Base-by-base conservation (phyloP, 345 rosid species). In the Brassica rapa region DNA sequence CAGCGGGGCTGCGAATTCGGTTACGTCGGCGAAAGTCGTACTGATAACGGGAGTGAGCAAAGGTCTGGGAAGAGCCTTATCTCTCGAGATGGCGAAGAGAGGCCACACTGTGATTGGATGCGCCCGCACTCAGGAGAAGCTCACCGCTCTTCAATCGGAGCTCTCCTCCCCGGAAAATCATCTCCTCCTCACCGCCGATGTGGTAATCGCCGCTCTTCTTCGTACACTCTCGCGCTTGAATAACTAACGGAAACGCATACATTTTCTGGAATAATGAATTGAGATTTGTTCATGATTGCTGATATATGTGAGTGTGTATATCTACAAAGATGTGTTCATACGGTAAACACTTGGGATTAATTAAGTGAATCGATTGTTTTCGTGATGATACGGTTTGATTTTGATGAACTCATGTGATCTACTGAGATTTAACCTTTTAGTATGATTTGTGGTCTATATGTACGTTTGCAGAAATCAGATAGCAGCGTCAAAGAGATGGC, bases 81-180 rank as follows among this genome's bases (percentile, higher is more conserved):
- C 98, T 23, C 62, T 88, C 0, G 98, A 94, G 88, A 74, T 94
- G 32, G 92, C 95, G 11, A 92, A 89, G 84, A 83, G 90, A 76
- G 98, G 98, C 25, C 98, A 94, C 83, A 76, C 93, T 12, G 82
- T 92, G 5, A 88, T 94, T 73, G 98, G 98, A 63, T 92, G 98
- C 86, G 88, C 98, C 43, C 98, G 98, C 68, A 23, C 93, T 21
- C 92, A 85, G 77, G 98, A 92, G 49, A 88, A 81, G 72, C 93
- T 94, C 82, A 73, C 83, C 70, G 75, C 93, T 51, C 94, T 92
- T 74, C 89, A 88, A 27, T 84, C 93, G 33, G 88, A 87, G 41
- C 84, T 94, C 64, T 27, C 86, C 8, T 76, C 86, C 53, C 75
- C 89, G 27, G 83, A 71, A 12, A 84, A 80, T 30, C 96, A 92